Evolutionary conservation across 2,329 filamentous ascomycete species (phyloP), one percentile per base, ranked within the genome.

Genomic region (Akanthomyces dipterigenus): DNA sequence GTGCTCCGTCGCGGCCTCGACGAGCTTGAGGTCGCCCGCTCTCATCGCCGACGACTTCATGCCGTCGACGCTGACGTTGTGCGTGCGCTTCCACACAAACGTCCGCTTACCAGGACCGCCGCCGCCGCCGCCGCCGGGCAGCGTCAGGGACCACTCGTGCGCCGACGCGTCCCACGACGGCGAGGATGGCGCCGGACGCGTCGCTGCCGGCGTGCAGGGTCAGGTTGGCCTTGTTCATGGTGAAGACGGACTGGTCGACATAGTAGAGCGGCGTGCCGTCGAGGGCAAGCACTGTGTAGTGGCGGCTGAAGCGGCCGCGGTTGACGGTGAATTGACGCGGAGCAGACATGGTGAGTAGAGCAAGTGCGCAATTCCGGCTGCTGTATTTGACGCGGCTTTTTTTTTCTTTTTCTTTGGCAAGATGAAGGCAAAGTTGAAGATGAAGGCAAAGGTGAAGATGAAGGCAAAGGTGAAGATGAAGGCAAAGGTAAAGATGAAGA

Each of bases 11-110:
- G 14, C 22, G 38, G 24, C 43, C 24, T 62, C 60, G 22, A 62
- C 54, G 43, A 62, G 60, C 54, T 58, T 58, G 20, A 51, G 54
- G 40, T 46, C 40, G n/a, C 40, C 26, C 54, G 36, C 46, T 11
- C 16, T 46, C 54, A 53, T n/a, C 40, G 43, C 45, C 38, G 31
- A 49, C 26, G 51, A 48, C 45, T 40, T 6, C 34, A 43, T 42
- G 22, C 56, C 56, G 26, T 53, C 46, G 16, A 26, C 40, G 53
- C 53, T 51, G 16, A 50, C 56, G 36, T 55, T 54, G 28, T 24
- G 48, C 60, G 53, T 53, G 31, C 45, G 53, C 45, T 40, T 51
- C 54, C 45, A 56, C 20, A 28, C 28, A 36, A 62, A 28, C 26
- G 45, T 34, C n/a, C 18, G 20, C 24, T 14, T 45, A 1, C n/a